A percentile compares a stretch with the other conserved stretches of the same genome.
Conservation (phyloP, 2,329 filamentous ascomycete species). For the Nemania sp. region DNA sequence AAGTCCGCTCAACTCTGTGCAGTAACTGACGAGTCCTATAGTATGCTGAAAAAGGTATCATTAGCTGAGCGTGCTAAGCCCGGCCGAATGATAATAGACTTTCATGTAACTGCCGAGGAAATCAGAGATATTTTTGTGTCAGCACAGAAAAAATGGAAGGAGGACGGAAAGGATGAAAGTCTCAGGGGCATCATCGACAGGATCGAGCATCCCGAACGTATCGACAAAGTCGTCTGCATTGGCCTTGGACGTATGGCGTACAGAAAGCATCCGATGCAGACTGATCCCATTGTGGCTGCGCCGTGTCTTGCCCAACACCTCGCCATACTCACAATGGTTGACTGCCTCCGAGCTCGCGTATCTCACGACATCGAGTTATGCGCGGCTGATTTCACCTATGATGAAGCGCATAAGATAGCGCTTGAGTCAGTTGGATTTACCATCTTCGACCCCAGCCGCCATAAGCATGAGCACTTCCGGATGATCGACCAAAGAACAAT, state of each 20-base stretch:
- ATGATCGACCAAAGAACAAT: slow-evolving; percentile 14
- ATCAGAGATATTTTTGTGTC: slow-evolving; percentile 12
- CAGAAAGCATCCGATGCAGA: background rate
- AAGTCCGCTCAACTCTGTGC: background rate
- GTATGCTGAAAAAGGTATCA: background rate
- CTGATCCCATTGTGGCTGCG: background rate
- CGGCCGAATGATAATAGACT: background rate
- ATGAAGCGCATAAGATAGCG: slow-evolving; percentile 13
- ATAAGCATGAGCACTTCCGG: slow-evolving; percentile 22
- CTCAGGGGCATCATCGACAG: slow-evolving; percentile 23
- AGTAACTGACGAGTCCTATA: slow-evolving; percentile 9
- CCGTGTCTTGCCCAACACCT: slow-evolving; percentile 28
- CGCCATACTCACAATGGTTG: slow-evolving; percentile 15
- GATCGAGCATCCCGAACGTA: slow-evolving; percentile 14
- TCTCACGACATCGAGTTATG: slow-evolving; percentile 28
- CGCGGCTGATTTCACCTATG: slow-evolving; percentile 30
- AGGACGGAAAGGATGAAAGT: slow-evolving; percentile 2
- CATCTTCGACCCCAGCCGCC: slow-evolving; percentile 4
- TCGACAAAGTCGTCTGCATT: slow-evolving; percentile 31
- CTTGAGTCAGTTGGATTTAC: slow-evolving; percentile 19
- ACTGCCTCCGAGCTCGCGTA: slow-evolving; percentile 15
- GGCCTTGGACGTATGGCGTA: slow-evolving; percentile 24
- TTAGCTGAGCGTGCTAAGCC: background rate
- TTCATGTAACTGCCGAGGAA: slow-evolving; percentile 9
- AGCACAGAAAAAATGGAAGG: slow-evolving; percentile 3